A percentile compares a stretch with the other conserved stretches of the same genome.
These are phyloP conservation scores for Suillus discolor DNA, from an alignment of 768 basidiomycete species.

Conservation along the genomic window DNA sequence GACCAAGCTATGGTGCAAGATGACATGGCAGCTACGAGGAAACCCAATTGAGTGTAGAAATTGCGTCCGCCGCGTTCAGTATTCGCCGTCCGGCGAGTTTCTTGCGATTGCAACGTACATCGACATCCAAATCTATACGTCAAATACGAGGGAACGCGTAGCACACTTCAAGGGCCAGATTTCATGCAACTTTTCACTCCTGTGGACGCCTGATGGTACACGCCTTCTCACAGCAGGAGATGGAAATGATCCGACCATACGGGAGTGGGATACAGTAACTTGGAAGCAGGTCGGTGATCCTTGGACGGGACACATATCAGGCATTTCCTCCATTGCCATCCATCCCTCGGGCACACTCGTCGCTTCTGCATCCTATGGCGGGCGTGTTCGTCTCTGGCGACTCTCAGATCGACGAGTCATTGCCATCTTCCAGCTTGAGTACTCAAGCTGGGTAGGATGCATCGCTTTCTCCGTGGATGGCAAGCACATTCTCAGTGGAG, in stretches of 20 bases:
- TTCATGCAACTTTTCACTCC: not conserved
- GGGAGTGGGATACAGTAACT: not conserved
- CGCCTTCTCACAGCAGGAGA: not conserved
- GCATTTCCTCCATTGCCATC: not conserved
- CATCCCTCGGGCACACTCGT: not conserved
- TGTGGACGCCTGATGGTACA: not conserved
- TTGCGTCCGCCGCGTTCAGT: not conserved
- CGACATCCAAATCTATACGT: not conserved
- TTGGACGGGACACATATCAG: not conserved
- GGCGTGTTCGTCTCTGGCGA: not conserved
- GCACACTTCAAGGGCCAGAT: not conserved
- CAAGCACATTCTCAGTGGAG: not conserved
- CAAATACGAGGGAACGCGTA: not conserved
- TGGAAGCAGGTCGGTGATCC: not conserved
- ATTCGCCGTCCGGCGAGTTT: not conserved
- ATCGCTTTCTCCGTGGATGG: not conserved
- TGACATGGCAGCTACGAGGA: not conserved
- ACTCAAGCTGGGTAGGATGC: not conserved
- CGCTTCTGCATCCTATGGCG: not conserved
- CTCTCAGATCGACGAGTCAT: not conserved
- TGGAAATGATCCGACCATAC: not conserved
- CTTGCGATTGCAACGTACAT: not conserved
- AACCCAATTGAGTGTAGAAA: not conserved
- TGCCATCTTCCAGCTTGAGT: not conserved
- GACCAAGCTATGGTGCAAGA: not conserved